phyloP scores from a whole-genome alignment of 108 stramenopile species.

The Stephanodiscus minutulus region DNA sequence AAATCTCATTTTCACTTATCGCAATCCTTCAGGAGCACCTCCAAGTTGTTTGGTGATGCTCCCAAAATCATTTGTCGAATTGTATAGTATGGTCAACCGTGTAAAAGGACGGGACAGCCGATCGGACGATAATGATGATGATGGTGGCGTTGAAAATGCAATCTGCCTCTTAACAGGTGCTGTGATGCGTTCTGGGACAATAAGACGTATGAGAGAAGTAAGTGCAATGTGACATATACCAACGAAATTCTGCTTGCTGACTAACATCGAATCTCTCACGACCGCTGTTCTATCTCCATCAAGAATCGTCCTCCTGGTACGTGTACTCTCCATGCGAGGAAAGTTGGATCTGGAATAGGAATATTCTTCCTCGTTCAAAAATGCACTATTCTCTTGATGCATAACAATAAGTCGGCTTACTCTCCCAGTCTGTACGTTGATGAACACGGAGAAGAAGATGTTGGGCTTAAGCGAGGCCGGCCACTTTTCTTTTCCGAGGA shows the following conservation, averaged over 20 bases:
- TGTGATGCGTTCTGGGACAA: conserved; percentile 81
- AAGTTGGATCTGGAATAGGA: conserved; percentile 86
- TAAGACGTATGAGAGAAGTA: conserved; percentile 51
- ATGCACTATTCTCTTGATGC: conserved; percentile 90
- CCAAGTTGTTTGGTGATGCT: conserved; percentile 75
- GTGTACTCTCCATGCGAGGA: conserved; percentile 85
- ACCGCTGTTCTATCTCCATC: conserved; percentile 16
- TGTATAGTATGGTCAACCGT: conserved; percentile 81
- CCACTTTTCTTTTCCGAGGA: conserved; percentile 88
- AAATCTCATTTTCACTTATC: conserved; percentile 31
- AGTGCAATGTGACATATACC: conserved; percentile 10
- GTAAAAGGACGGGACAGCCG: conserved; percentile 75
- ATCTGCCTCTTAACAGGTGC: conserved; percentile 89
- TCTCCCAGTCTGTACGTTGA: conserved; percentile 91
- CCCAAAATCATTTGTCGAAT: conserved; percentile 87
- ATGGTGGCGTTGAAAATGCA: conserved; percentile 76
- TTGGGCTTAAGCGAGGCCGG: conserved; percentile 78
- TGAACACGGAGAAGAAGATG: conserved; percentile 94
- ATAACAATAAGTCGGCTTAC: conserved; percentile 93
- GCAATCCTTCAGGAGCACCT: conserved; percentile 20
- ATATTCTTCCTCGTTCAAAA: conserved; percentile 92
- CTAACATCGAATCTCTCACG: neutral
- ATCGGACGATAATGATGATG: conserved; percentile 66
- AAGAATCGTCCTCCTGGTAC: conserved; percentile 68
- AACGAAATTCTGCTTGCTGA: neutral